Evolutionary conservation across 495 filamentous ascomycete genomes (phyloP), one percentile per base, ranked within the genome.

Genomic region (Amorphotheca resinae): DNA sequence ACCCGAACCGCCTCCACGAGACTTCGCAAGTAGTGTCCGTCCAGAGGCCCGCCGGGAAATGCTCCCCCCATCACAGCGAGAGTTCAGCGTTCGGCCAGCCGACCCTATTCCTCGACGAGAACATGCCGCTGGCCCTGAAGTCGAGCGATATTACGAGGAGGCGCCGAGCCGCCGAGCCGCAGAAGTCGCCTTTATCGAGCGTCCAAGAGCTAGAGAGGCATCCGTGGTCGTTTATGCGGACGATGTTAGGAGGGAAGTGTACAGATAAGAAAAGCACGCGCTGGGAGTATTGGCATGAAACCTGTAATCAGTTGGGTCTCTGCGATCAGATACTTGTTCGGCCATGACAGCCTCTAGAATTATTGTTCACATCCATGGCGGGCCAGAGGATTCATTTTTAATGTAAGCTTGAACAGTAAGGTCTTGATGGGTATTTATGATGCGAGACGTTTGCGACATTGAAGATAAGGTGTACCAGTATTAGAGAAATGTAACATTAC

Each of bases 151-250:
- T 48, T 65, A 65, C 39, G 62, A 62, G 28, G 58, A 55, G 22
- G 45, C 40, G 12, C 55, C 51, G 17, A 58, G 56, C 28, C 22
- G 38, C 3, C 41, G 45, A 33, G 64, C 64, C 25, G 66, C 63
- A 9, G 67, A 74, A 34, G 54, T 68, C 38, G 54, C 63, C n/a
- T 70, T 62, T 36, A 53, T 69, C 43, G 69, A 72, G 25, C 55
- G 57, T 9, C 58, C 61, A 9, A 58, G 57, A 22, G 57, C 48
- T 28, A 38, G 57, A 41, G 55, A 54, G 20, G 44, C 54, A 15
- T 62, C 59, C 16, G 61, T 64, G 4, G 45, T 64, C 16, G 50
- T 67, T 4, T 67, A 65, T 40, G 38, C 54, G 4, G 59, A 63
- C 28, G 59, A 58, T 46, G 49, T 49, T 42, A 46, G 58, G 38